Conservation (phyloP, 495 filamentous ascomycete genomes). For the Hypoxylon rickii region DNA sequence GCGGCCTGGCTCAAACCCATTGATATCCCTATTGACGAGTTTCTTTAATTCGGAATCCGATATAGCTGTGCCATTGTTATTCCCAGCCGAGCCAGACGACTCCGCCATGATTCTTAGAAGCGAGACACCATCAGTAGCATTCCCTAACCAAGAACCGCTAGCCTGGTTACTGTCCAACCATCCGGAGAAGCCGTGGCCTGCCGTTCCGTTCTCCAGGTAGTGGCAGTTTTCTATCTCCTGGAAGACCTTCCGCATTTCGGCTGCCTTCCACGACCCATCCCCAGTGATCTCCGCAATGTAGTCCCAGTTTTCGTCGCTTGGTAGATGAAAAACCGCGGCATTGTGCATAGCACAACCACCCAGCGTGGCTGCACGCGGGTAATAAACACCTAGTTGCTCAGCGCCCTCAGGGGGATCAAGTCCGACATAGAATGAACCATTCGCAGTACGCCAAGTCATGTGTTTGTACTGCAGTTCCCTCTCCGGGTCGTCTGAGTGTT, state of each 20-base stretch:
- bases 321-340: conserved; percentile 32
- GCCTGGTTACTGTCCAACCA: conserved; percentile 40
- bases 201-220: conserved; percentile 39
- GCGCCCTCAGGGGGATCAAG: conserved; percentile 40
- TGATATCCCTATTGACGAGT: conserved; percentile 34
- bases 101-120: conserved; percentile 46
- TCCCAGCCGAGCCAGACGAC: conserved; percentile 25
- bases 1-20: conserved; percentile 35
- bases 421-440: conserved; percentile 47
- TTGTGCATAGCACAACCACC: conserved; percentile 42
- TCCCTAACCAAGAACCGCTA: conserved; percentile 42
- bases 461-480: conserved; percentile 42
- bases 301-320: conserved; percentile 39
- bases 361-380: conserved; percentile 40
- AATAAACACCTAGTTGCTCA: conserved; percentile 39
- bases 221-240: conserved; percentile 44
- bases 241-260: conserved; percentile 45
- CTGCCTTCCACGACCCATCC: conserved; percentile 43
- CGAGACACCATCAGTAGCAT: conserved; percentile 40
- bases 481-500: conserved; percentile 45
- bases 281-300: conserved; percentile 43
- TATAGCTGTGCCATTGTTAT: conserved; percentile 23
- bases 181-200: conserved; percentile 48
- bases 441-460: conserved; percentile 39
- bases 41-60: conserved; percentile 25